Base-by-base conservation (phyloP, 176 grass and related monocot species). In the Triticum timopheevii region DNA sequence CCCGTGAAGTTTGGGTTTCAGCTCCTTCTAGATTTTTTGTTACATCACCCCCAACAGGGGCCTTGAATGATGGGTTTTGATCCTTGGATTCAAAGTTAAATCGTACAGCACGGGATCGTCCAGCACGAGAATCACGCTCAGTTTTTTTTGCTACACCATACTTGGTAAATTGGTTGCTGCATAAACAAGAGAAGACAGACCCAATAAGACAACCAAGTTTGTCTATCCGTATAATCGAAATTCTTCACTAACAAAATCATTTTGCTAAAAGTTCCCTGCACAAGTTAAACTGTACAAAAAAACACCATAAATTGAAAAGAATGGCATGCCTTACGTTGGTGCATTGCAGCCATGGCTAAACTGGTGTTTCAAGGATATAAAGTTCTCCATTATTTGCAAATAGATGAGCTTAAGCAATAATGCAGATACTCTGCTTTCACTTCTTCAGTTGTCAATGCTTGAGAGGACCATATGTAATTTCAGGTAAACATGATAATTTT, bases 31-130 rank as follows among this genome's bases (percentile, higher is more conserved):
- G 69, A 74, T 92, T 94, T 88, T 95, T 91, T 52, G 66, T 75
- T 10, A 47, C 80, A 47, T 76, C 82, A 82, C 79, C 80, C 86
- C 65, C 90, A 70, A 90, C 56, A 23, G 85, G 81, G 38, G 89
- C 83, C 73, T 93, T 90, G 61, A 98, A 93, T 78, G 86, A 92
- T 45, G 71, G 77, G 35, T 84, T 94, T 44, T 90, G 95, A 87
- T 85, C 83, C 77, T 90, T 92, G 27, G 90, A 86, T 71, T 93
- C 91, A 27, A 87, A 80, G 65, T 54, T 76, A 86, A 90, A 90
- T 71, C 85, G 80, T 44, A 89, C 88, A 82, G 22, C 36, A 88
- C 50, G 50, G 27, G 79, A 78, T 52, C 49, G 49, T 17, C 49
- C 13, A 77, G 49, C 36, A 88, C 38, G 50, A 38, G 78, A 82